Evolutionary conservation across 2,329 filamentous ascomycete genomes (phyloP), one percentile per base, ranked within the genome.

Genomic region (Fusarium duplospermum): DNA sequence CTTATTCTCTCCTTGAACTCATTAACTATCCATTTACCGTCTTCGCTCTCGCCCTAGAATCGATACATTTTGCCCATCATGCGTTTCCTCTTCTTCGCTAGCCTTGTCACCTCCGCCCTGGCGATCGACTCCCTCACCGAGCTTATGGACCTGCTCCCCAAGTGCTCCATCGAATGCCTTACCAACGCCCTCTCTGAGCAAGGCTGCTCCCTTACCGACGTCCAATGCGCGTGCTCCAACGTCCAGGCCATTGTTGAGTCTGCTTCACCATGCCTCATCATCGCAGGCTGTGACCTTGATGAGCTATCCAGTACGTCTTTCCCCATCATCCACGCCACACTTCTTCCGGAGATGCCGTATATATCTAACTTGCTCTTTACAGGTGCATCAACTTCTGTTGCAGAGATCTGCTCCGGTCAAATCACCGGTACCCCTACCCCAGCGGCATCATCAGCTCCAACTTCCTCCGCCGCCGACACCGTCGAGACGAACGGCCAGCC

Each of bases 81-180:
- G 62, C 63, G 22, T 54, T 40, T 70, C 50, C 42, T 71, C 58
- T 45, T 61, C n/a, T 38, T 72, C 27, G 52, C 70, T 20, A 45
- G 67, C 31, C 42, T 75, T 42, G 36, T 78, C 58, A 62, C 72
- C 64, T 47, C 68, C 13, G 65, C 63, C 18, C 62, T 67, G 18
- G 16, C 40, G 13, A 56, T 66, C 16, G 24, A 31, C 22, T 66
- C 73, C 18, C 66, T 76, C 50, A 16, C 74, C 36, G 69, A 73
- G 40, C 62, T 77, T 16, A 54, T 62, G 29, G 42, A 70, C 13
- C 24, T 72, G 62, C 80, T 86, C 13, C 85, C 85, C 22, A 45
- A 73, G 7, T 87, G 85, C 76, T 82, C 85, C 14, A 72, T 80
- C 71, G 56, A 72, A 4, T 87, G 85, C 72, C 77, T 86, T 66